Conservation (phyloP, 2,329 filamentous ascomycete species). For the Fusarium praegraminearum region DNA sequence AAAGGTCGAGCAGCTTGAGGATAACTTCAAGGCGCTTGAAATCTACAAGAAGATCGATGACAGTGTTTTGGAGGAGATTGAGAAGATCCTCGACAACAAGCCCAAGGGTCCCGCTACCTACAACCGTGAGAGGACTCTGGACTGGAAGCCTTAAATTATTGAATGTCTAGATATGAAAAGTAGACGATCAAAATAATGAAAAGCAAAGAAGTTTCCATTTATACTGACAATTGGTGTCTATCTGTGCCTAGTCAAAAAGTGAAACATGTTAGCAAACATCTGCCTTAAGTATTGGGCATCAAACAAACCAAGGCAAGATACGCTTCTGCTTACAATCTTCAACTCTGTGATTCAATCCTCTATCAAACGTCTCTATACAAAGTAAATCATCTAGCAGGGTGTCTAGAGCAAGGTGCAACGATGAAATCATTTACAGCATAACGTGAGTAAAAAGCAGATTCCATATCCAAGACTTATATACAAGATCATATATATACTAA, state of each 20-base stretch:
- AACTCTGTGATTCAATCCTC: neutral
- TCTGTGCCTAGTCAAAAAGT: neutral
- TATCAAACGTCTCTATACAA: accelerated
- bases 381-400: accelerated
- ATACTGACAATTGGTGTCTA: too few relatives aligned
- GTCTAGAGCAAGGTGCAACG: neutral
- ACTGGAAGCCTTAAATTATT: constrained; percentile 2
- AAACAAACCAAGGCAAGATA: accelerated
- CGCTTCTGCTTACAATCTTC: accelerated
- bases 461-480: constrained; percentile 4
- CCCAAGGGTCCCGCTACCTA: constrained; percentile 26
- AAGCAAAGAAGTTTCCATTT: too few relatives aligned
- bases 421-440: neutral
- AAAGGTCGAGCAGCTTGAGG: constrained; percentile 45
- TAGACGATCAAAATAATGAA: constrained; percentile 1
- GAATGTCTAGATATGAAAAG: constrained; percentile 1
- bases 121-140: constrained; percentile 35
- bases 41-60: constrained; percentile 41
- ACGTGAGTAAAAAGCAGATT: neutral
- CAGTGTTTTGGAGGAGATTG: constrained; percentile 42
- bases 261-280: accelerated
- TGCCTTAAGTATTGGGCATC: neutral
- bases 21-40: constrained; percentile 43
- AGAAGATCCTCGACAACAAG: constrained; percentile 43
- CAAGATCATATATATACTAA: constrained; percentile 1